A percentile compares a stretch with the other conserved stretches of the same genome.
phyloP scores from a whole-genome alignment of 1,284 basidiomycete genomes.

The Microbotryum silenes-acaulis region DNA sequence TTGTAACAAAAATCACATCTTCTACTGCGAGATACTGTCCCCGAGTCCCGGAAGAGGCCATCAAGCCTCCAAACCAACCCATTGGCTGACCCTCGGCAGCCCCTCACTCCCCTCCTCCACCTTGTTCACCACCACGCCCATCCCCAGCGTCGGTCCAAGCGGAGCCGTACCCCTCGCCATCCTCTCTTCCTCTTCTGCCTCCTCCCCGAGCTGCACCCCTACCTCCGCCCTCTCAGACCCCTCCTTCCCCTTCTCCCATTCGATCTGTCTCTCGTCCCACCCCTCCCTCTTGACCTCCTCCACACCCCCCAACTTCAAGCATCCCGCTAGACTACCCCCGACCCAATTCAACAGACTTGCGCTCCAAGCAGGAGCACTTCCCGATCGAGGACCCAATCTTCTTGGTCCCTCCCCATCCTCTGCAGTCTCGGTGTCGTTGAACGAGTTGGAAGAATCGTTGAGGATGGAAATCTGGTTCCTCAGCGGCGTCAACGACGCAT shows the following conservation, averaged over 20 bases:
- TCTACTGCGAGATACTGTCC: no score
- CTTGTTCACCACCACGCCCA: no score
- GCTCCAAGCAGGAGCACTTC: slow-evolving; percentile 74
- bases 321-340: slow-evolving; percentile 81
- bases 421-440: background rate
- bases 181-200: background rate
- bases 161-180: background rate
- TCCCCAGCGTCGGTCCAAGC: no score
- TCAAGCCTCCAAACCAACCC: no score
- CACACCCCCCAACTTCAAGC: slow-evolving; percentile 68
- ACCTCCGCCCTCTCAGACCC: no score
- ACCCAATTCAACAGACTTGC: slow-evolving; percentile 77
- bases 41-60: no score
- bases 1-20: no score
- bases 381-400: slow-evolving; percentile 36
- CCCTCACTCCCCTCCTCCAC: no score
- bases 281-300: slow-evolving; percentile 69
- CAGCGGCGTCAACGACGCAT: slow-evolving; percentile 60
- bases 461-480: slow-evolving; percentile 64
- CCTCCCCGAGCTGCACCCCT: background rate
- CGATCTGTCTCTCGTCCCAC: slow-evolving; percentile 64
- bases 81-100: no score
- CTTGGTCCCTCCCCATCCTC: background rate
- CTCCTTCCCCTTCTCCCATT: no score
- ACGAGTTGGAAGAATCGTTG: slow-evolving; percentile 59